Conservation (phyloP, 371 early-diverging fungal genomes). For the Phascolomyces articulosus region DNA sequence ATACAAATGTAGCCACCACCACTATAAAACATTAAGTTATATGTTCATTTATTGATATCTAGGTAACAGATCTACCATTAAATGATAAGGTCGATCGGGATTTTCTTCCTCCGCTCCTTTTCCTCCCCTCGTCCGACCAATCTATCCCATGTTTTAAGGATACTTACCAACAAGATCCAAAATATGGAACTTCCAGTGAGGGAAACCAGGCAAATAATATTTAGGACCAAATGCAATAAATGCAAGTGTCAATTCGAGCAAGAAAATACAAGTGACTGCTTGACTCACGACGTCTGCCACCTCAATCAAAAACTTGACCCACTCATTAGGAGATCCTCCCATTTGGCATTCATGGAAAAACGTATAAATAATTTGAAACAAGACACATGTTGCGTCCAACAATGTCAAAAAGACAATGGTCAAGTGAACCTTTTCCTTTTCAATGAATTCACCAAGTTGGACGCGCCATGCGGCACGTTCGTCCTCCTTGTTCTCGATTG, state of each 20-base stretch:
- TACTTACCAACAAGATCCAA: slow-evolving; percentile 44
- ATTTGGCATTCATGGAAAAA: slow-evolving; percentile 31
- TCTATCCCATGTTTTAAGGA: too few relatives aligned
- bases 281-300: slow-evolving; percentile 34
- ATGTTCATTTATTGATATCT: too few relatives aligned
- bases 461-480: slow-evolving; percentile 29
- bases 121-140: too few relatives aligned
- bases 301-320: slow-evolving; percentile 28
- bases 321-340: background rate
- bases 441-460: slow-evolving; percentile 39
- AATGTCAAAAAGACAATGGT: slow-evolving; percentile 33
- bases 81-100: too few relatives aligned
- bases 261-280: slow-evolving; percentile 38
- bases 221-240: slow-evolving; percentile 47
- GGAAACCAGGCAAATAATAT: slow-evolving; percentile 44
- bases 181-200: slow-evolving; percentile 50
- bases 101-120: too few relatives aligned
- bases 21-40: slow-evolving; percentile 19
- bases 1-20: slow-evolving; percentile 38
- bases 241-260: slow-evolving; percentile 36
- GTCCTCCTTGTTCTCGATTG: background rate
- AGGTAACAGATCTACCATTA: too few relatives aligned
- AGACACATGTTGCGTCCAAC: slow-evolving; percentile 39
- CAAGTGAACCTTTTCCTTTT: slow-evolving; percentile 34
- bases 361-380: slow-evolving; percentile 32